Conservation (phyloP, 331 rosid genomes). For the Malus hybrid region DNA sequence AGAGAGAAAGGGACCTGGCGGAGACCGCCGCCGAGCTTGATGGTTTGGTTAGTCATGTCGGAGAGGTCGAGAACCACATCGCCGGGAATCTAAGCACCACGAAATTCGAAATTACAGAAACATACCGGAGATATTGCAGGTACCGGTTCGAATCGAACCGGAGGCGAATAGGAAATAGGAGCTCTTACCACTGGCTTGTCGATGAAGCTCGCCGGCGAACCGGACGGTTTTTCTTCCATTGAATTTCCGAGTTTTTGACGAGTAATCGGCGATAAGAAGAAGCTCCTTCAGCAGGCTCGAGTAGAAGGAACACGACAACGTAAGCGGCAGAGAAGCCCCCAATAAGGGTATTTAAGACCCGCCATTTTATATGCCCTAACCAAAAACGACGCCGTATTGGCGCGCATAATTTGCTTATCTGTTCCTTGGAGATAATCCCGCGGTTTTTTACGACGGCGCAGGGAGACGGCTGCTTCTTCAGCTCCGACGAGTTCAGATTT, state of each 20-base stretch:
- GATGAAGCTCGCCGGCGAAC: conserved; percentile 28
- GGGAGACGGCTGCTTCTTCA: not conserved
- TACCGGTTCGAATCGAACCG: not conserved
- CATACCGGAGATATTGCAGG: not conserved
- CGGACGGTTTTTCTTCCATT: conserved; percentile 37
- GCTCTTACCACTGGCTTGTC: conserved; percentile 58
- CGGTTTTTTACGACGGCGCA: not conserved
- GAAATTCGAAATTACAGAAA: not conserved
- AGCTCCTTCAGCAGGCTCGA: not conserved
- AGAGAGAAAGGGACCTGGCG: conserved; percentile 45
- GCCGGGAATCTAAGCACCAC: conserved; percentile 57
- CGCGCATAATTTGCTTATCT: not conserved
- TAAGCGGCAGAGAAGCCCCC: not conserved
- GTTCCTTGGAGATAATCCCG: not conserved
- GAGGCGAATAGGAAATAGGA: not conserved
- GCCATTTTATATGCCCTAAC: not conserved
- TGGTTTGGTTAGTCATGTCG: conserved; percentile 66
- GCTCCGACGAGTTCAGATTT: not conserved
- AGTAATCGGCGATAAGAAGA: not conserved
- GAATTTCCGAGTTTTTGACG: not conserved
- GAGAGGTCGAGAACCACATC: conserved; percentile 80
- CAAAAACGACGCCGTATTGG: not conserved
- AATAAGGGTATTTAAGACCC: not conserved
- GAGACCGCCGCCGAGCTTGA: conserved; percentile 91
- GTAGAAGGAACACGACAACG: not conserved